Conservation (phyloP, 192 early-diverging fungal species). For the Rhizophagus prolifer region DNA sequence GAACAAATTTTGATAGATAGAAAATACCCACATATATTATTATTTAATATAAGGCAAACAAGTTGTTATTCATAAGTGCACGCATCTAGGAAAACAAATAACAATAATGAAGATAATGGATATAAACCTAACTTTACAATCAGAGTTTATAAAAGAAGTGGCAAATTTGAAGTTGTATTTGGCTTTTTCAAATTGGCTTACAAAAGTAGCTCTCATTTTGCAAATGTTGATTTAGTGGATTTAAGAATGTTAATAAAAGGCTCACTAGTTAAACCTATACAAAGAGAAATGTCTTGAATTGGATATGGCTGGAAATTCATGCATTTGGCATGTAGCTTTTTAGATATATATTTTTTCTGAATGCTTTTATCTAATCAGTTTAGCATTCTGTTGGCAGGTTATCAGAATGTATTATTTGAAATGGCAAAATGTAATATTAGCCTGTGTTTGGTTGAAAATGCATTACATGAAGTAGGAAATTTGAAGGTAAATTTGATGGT, state of each 20-base stretch:
- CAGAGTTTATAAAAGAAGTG: not conserved
- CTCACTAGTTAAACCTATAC: conserved; percentile 5
- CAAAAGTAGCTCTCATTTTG: no score
- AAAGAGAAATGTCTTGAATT: not conserved
- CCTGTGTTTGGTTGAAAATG: conserved; percentile 7
- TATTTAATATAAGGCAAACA: conserved; percentile 11
- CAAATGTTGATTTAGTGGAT: no score
- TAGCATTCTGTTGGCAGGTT: conserved; percentile 11
- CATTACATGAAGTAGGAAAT: conserved; percentile 5
- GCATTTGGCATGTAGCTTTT: conserved; percentile 2
- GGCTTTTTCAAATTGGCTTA: no score
- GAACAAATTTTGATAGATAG: no score
- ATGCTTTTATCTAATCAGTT: no score
- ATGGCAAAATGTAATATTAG: conserved; percentile 17
- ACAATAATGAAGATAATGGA: not conserved
- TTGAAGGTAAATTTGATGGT: conserved; percentile 9
- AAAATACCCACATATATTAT: no score
- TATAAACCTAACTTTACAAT: not conserved
- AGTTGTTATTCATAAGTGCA: not conserved
- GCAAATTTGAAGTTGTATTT: no score
- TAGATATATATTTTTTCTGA: no score
- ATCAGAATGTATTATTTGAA: conserved; percentile 23
- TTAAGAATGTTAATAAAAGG: conserved; percentile 5
- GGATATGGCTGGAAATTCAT: not conserved
- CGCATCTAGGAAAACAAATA: not conserved